Evolutionary conservation across 257 asterid genomes (phyloP), one percentile per base, ranked within the genome.

Genomic region (Marsdenia floribunda): DNA sequence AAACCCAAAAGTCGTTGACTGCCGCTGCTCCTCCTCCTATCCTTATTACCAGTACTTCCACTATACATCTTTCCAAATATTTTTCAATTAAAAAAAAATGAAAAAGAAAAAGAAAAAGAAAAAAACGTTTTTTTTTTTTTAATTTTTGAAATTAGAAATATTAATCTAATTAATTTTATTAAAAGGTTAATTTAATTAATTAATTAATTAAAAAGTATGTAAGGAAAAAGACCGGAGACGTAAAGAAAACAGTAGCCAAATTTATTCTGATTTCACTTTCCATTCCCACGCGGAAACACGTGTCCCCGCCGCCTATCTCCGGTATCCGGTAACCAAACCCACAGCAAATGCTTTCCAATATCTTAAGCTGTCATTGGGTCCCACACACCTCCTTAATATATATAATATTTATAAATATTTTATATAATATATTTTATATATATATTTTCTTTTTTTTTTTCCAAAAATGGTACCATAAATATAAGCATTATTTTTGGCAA

Each of bases 341-440:
- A 71, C 47, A 33, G 24, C 63, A 71, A 50, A 71, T 71, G 74
- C 74, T 71, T 71, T 71, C 63, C 74, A 52, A 52, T 54, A 71
- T 71, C 63, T 50, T 52, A 71, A 15, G 74, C 64, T 71, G 74
- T 71, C 63, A 4, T 53, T 50, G 64, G 59, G 74, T 29, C 74
- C 74, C 74, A 47, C 74, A 14, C 68, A 29, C 66, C 38, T 3
- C 64, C 61, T 44, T n/a, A n/a, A n/a, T n/a, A n/a, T n/a, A n/a
- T n/a, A n/a, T n/a, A n/a, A n/a, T n/a, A n/a, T n/a, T n/a, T n/a
- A n/a, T n/a, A n/a, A n/a, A n/a, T n/a, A n/a, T n/a, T n/a, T n/a
- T n/a, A n/a, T n/a, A n/a, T n/a, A n/a, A n/a, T n/a, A n/a, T n/a
- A n/a, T n/a, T n/a, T n/a, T n/a, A n/a, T n/a, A n/a, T n/a, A n/a